Evolutionary conservation across 1,139 yeast species (phyloP), one percentile per base, ranked within the genome.

Genomic region (Suhomyces anneliseae): DNA sequence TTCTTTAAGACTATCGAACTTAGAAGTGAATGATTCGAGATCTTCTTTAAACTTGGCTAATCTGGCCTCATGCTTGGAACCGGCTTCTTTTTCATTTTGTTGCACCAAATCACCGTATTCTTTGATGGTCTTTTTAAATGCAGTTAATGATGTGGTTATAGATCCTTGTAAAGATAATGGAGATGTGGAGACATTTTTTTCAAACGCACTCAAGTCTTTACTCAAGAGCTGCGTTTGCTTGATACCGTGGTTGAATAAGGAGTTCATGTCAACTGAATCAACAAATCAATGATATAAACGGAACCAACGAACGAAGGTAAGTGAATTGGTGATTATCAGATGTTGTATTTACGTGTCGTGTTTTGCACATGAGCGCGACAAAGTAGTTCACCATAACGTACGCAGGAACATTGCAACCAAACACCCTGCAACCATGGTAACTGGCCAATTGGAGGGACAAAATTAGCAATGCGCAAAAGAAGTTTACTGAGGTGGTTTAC

Each of bases 181-280:
- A 1, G 93, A 80, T 7, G 82, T 76, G 27, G 82, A 75, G 10
- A 89, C 77, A 52, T 85, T 81, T 49, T 76, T 72, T 54, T 89
- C 93, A 55, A 92, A 85, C 48, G 74, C 68, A 15, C 79, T 74
- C 44, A 92, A 66, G 58, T 90, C 97, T 53, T 79, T 80, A 51
- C 83, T 79, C 46, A 92, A 69, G 36, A 84, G 76, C 58, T 83
- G 89, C 36, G 90, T 82, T 67, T 90, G 97, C 65, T 89, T 90
- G 50, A 87, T 76, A 8, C 96, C 97, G 66, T 89, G 96, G 68
- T 89, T 92, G 68, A 87, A 90, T 45, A 90, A 72, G 29, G 96
- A 83, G 68, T 90, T 90, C 97, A 63, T 63, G 24, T 19, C 24
- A 19, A 19, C 24, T 19, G 24, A 19, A 19, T 19, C 24, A 19